Conservation (phyloP, 768 basidiomycete genomes). For the Krasilnikovozyma curviuscula region DNA sequence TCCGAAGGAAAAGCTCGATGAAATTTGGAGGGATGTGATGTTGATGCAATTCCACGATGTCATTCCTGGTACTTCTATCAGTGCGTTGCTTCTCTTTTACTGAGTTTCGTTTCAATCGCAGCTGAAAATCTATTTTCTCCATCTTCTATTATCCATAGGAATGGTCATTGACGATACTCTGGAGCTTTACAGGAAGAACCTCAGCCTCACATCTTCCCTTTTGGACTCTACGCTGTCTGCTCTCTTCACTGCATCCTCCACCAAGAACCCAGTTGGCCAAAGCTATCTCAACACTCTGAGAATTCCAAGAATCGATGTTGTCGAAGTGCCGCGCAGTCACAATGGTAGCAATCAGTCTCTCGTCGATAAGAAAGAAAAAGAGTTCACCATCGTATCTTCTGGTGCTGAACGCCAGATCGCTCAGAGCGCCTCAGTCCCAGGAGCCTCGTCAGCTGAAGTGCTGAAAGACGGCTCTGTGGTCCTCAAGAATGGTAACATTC, state of each 20-base stretch:
- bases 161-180: slow-evolving; percentile 97
- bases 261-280: slow-evolving; percentile 40
- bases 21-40: slow-evolving; percentile 76
- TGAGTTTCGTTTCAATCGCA: too few species aligned
- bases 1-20: slow-evolving; percentile 61
- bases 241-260: slow-evolving; percentile 31
- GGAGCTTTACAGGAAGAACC: slow-evolving; percentile 59
- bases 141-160: slow-evolving; percentile 70
- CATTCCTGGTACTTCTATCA: too few species aligned
- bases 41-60: too few species aligned
- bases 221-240: slow-evolving; percentile 57
- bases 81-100: too few species aligned
- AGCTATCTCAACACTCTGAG: slow-evolving; percentile 61
- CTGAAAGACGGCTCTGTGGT: slow-evolving; percentile 46
- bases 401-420: too few species aligned
- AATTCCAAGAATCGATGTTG: slow-evolving; percentile 57
- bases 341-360: too few species aligned
- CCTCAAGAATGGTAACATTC: slow-evolving; percentile 48
- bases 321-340: slow-evolving; percentile 53
- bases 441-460: too few species aligned
- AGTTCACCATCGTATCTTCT: too few species aligned
- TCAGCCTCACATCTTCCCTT: slow-evolving; percentile 41
- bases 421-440: too few species aligned
- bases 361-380: too few species aligned
- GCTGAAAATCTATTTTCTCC: too few species aligned